A percentile compares a stretch with the other conserved stretches of the same genome.
Evolutionary conservation across 306 rosid species (phyloP).

Genomic region (Rosa multiflora): DNA sequence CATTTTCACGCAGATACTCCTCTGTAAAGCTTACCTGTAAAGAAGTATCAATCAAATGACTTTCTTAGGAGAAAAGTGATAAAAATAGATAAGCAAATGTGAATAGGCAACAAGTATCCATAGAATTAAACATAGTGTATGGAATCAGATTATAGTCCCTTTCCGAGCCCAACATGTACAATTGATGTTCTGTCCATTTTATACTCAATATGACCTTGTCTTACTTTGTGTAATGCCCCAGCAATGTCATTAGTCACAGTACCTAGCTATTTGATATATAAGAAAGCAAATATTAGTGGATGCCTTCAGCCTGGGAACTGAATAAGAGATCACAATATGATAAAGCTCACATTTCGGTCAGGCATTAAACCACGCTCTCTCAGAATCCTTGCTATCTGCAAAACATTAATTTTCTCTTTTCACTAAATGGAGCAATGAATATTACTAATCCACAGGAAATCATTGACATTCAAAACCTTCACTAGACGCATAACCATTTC

Average conservation of each 20-base stretch:
- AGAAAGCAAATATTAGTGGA: constrained; percentile 30
- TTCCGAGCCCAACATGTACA: constrained; percentile 88
- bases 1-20: constrained; percentile 74
- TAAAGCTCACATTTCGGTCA: constrained; percentile 78
- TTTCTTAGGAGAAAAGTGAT: neutral
- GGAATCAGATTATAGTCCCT: constrained; percentile 54
- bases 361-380: constrained; percentile 96
- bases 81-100: constrained; percentile 4
- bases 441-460: constrained; percentile 20
- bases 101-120: neutral
- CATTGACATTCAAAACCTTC: constrained; percentile 55
- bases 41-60: neutral
- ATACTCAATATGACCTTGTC: constrained; percentile 79
- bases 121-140: constrained; percentile 21
- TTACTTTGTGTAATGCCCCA: constrained; percentile 80
- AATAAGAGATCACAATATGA: constrained; percentile 25
- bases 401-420: constrained; percentile 13
- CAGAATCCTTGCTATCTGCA: constrained; percentile 89
- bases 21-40: constrained; percentile 77
- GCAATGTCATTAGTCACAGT: constrained; percentile 86
- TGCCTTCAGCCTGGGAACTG: constrained; percentile 10
- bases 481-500: constrained; percentile 92
- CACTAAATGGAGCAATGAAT: constrained; percentile 20
- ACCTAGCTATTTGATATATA: constrained; percentile 65
- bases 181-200: constrained; percentile 93